Conservation (phyloP, 2,329 filamentous ascomycete genomes). For the Cordyceps cicadae region DNA sequence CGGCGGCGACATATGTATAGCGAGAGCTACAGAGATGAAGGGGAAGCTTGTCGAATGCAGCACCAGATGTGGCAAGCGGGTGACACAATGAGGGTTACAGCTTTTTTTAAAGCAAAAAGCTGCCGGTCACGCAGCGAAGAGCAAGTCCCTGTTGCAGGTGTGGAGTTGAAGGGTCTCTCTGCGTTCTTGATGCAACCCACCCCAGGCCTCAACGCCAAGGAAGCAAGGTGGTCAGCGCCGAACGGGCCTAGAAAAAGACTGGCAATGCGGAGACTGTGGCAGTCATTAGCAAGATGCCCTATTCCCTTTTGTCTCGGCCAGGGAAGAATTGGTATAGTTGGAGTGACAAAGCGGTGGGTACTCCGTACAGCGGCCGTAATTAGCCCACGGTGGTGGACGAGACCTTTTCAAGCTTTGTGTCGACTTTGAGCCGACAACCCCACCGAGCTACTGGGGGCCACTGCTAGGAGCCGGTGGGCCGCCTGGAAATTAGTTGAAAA, state of each 20-base stretch:
- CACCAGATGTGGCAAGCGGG: neutral
- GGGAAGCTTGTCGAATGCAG: neutral
- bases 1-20: neutral
- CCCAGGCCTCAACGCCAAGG: neutral
- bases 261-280: constrained; percentile 1
- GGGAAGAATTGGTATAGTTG: neutral
- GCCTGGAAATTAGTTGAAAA: constrained; percentile 6
- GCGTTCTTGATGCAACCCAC: constrained; percentile 5
- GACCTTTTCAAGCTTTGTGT: neutral
- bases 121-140: constrained; percentile 8
- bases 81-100: constrained; percentile 10
- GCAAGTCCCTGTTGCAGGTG: neutral
- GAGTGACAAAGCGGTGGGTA: constrained; percentile 1
- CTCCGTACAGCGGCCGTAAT: neutral
- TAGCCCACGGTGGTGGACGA: neutral
- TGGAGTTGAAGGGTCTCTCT: constrained; percentile 7
- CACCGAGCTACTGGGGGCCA: neutral
- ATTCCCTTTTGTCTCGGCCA: neutral
- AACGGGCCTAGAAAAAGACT: neutral
- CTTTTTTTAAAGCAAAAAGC: constrained; percentile 1
- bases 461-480: neutral
- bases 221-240: neutral
- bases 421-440: neutral
- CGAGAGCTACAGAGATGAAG: neutral
- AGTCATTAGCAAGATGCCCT: neutral